Base-by-base conservation (phyloP, 768 basidiomycete species). In the Suillus americanus region DNA sequence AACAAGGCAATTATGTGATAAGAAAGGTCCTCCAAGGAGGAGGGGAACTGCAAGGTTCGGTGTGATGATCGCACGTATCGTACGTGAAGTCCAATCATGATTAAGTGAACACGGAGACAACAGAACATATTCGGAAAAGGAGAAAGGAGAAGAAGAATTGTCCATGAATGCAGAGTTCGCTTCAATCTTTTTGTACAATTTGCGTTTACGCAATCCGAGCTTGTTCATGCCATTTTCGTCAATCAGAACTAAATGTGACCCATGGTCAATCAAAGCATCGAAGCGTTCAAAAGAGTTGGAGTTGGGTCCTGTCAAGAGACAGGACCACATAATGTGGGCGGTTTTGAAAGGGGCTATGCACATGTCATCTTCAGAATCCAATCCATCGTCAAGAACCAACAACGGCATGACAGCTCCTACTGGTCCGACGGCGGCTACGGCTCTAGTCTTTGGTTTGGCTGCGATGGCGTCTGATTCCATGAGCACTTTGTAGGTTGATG, bases 1-100 rank as follows among this genome's bases (percentile, higher is more conserved):
- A n/a, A n/a, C n/a, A n/a, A n/a, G n/a, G n/a, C n/a, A n/a, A 59
- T 40, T 64, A 59, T 20, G 61, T 64, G 12, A 60, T 33, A 64
- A 40, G 45, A 46, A 46, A 2, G 45, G 45, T 3, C 45, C 45
- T 9, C 45, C 45, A 5, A 46, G 45, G 20, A 46, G 45, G 20
- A 46, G 45, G 0, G 45, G 20, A 9, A 46, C 45, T 0, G 9
- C 45, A 10, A 46, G 45, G 1, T 5, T 12, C 0, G 45, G 45
- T 10, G n/a, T n/a, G 1, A 46, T n/a, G 2, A 46, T 46, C 6
- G 45, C 45, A 20, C 20, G n/a, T n/a, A 46, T n/a, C 0, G 9
- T 46, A 12, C 20, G 9, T 3, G 45, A 46, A 10, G 8, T 9
- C 45, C 45, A 46, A 1, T 46, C 45, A n/a, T 46, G 45, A n/a